phyloP scores from a whole-genome alignment of 1,139 yeast genomes.

The Pichia sp. region DNA sequence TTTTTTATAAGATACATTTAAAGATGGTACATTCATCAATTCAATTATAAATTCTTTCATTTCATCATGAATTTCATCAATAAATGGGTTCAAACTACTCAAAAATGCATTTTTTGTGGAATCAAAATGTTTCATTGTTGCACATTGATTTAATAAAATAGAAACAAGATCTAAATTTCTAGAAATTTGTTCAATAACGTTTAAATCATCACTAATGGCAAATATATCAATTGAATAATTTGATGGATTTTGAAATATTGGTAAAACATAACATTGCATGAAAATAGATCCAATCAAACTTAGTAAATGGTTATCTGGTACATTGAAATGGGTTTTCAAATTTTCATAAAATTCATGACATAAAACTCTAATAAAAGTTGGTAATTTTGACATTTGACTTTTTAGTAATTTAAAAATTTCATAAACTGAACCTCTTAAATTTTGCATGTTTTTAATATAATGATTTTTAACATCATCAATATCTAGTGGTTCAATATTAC shows the following conservation, averaged over 20 bases:
- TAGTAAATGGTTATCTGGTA: conserved; percentile 47
- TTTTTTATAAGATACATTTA: conserved; percentile 58
- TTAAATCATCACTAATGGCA: conserved; percentile 20
- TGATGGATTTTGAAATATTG: conserved; percentile 66
- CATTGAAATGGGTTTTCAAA: conserved; percentile 41
- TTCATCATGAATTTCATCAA: conserved; percentile 44
- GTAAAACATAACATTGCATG: conserved; percentile 56
- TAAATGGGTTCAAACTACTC: conserved; percentile 75
- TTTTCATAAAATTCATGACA: conserved; percentile 35
- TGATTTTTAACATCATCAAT: conserved; percentile 62
- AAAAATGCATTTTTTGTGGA: conserved; percentile 52
- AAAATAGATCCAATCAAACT: conserved; percentile 67
- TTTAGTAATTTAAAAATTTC: conserved; percentile 46
- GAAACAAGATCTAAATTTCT: conserved; percentile 55
- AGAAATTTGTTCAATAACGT: conserved; percentile 26
- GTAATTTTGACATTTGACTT: conserved; percentile 43
- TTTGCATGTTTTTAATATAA: conserved; percentile 70
- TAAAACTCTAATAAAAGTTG: conserved; percentile 55
- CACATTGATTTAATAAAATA: conserved; percentile 59
- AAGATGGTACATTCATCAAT: conserved; percentile 49
- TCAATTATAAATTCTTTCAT: conserved; percentile 40
- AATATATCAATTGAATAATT: conserved; percentile 47
- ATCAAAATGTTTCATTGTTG: conserved; percentile 60
- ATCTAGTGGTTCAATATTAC: conserved; percentile 57
- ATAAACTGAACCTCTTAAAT: conserved; percentile 64